Conservation (phyloP, 306 rosid species). For the Carpinus viminea region DNA sequence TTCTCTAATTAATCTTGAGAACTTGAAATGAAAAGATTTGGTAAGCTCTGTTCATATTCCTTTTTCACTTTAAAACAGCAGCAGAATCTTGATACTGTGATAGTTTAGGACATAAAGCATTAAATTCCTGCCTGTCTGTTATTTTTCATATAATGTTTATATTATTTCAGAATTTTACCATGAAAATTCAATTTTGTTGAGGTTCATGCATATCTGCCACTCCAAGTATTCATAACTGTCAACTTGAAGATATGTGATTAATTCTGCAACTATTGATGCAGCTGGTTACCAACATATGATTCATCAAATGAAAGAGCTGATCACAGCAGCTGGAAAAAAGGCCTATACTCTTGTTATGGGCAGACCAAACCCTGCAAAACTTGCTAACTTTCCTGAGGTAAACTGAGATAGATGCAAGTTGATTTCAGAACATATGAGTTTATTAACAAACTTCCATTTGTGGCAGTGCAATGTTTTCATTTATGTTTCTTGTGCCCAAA, state of each 20-base stretch:
- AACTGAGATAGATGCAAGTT: slow-evolving; percentile 15
- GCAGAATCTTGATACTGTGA: not conserved
- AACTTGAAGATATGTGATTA: not conserved
- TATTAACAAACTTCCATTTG: slow-evolving; percentile 24
- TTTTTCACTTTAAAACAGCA: not conserved
- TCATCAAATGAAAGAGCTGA: slow-evolving; percentile 82
- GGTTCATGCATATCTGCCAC: not conserved
- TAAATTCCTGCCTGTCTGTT: not conserved
- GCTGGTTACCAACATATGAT: slow-evolving; percentile 85
- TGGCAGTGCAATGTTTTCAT: slow-evolving; percentile 88
- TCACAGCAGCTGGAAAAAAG: slow-evolving; percentile 75
- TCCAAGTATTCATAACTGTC: not conserved
- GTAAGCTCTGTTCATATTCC: not conserved
- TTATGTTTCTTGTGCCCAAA: slow-evolving; percentile 88
- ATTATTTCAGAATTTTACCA: too few species aligned
- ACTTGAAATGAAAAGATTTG: not conserved
- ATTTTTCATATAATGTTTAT: not conserved
- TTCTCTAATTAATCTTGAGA: not conserved
- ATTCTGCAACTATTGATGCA: slow-evolving; percentile 37
- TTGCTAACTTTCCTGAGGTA: slow-evolving; percentile 98
- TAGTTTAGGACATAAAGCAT: not conserved
- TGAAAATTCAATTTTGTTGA: not conserved
- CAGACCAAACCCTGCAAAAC: slow-evolving; percentile 94
- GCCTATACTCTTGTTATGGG: slow-evolving; percentile 88
- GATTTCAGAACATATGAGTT: slow-evolving; percentile 1